Evolutionary conservation across 2,329 filamentous ascomycete genomes (phyloP).

Genomic region (Stachybotrys echinatus): DNA sequence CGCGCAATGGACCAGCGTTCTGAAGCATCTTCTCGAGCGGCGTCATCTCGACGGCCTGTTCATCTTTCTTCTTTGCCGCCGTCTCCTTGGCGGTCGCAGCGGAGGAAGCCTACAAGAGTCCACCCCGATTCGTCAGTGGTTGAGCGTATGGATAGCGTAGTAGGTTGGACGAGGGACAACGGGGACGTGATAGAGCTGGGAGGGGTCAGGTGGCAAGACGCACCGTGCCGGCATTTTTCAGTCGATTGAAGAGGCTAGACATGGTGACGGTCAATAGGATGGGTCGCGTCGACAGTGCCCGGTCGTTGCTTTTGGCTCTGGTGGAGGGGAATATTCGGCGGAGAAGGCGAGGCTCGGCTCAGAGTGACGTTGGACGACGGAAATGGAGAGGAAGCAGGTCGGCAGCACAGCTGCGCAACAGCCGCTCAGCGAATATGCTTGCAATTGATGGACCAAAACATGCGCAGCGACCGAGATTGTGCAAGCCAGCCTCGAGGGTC

Average conservation of each 20-base stretch:
- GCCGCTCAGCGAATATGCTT: slow-evolving; percentile 22
- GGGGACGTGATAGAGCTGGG: neutral
- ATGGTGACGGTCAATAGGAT: slow-evolving; percentile 27
- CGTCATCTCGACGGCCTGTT: slow-evolving; percentile 52
- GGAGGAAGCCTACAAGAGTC: slow-evolving; percentile 33
- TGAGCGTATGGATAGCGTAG: slow-evolving; percentile 2
- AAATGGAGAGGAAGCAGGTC: slow-evolving; percentile 10
- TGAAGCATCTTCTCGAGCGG: slow-evolving; percentile 71
- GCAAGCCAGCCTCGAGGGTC: neutral
- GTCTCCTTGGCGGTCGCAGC: slow-evolving; percentile 39
- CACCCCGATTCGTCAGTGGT: slow-evolving; percentile 22
- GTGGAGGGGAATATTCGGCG: slow-evolving; percentile 7
- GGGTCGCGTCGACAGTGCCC: neutral
- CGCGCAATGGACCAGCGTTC: slow-evolving; percentile 72
- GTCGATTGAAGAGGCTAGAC: slow-evolving; percentile 55
- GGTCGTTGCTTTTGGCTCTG: neutral
- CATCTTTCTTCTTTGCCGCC: slow-evolving; percentile 50
- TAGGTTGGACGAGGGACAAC: neutral
- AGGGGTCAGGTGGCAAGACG: slow-evolving; percentile 22
- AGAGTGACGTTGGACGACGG: slow-evolving; percentile 5
- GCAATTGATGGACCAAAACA: slow-evolving; percentile 16
- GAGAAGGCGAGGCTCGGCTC: neutral
- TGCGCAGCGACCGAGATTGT: slow-evolving; percentile 12
- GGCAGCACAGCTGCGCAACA: slow-evolving; percentile 29
- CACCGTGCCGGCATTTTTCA: slow-evolving; percentile 51